phyloP scores from a whole-genome alignment of 2,329 filamentous ascomycete genomes.

The Triangularia setosa region DNA sequence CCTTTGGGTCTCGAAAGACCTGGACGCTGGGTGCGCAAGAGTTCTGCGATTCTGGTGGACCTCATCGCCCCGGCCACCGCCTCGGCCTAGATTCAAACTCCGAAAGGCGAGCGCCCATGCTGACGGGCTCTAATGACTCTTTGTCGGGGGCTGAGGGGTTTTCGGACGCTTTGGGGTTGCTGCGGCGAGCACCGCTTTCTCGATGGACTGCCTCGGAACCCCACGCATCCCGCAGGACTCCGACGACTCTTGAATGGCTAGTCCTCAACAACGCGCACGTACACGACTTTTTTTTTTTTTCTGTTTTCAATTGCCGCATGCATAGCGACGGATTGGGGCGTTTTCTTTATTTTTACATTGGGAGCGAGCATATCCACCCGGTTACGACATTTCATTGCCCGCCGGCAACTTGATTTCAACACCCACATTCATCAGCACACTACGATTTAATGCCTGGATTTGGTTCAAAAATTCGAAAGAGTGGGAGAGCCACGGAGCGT shows the following conservation, averaged over 20 bases:
- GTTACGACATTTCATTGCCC: not conserved
- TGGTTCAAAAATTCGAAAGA: not conserved
- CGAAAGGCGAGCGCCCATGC: conserved; percentile 2
- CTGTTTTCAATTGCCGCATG: conserved; percentile 14
- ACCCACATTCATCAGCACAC: not conserved
- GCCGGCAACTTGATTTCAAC: not conserved
- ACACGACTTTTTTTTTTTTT: not conserved
- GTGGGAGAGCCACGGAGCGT: not conserved
- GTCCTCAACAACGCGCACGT: not conserved
- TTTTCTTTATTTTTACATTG: conserved; percentile 5
- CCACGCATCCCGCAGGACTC: not conserved
- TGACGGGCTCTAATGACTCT: not conserved
- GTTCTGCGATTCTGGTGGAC: not conserved
- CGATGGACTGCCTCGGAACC: not conserved
- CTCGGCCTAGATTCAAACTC: not conserved
- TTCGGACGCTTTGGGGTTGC: not conserved
- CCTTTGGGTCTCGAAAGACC: conserved; percentile 7
- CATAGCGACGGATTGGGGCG: conserved; percentile 11
- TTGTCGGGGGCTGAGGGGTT: not conserved
- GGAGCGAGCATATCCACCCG: conserved; percentile 5
- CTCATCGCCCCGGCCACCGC: not conserved
- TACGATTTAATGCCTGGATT: not conserved
- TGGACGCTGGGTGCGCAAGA: not conserved
- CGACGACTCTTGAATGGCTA: not conserved
- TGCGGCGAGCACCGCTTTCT: not conserved